Evolutionary conservation across 495 filamentous ascomycete genomes (phyloP), one percentile per base, ranked within the genome.

Genomic region (Clohesyomyces aquaticus): DNA sequence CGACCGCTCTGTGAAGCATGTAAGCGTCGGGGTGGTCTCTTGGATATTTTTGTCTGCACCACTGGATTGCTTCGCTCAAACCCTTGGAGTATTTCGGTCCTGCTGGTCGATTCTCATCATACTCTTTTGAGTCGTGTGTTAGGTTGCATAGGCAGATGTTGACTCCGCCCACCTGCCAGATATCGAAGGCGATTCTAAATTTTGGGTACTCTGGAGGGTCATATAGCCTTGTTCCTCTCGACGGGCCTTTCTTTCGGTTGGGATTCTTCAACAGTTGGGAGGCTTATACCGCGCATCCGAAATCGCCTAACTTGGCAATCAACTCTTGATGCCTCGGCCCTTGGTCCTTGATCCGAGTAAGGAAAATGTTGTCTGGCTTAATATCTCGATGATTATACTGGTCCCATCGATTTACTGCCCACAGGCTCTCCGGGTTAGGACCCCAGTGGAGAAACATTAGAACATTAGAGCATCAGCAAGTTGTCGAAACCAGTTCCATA

Each of bases 401-500:
- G 47, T 50, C 47, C 16, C 19, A 4, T 22, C 8, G 12, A 52
- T 54, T n/a, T 54, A 6, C 12, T 48, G 11, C 21, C 12, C 21
- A 19, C 6, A 11, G 11, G 8, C 8, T n/a, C n/a, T n/a, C n/a
- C n/a, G n/a, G n/a, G n/a, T n/a, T n/a, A n/a, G n/a, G n/a, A n/a
- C n/a, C n/a, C n/a, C n/a, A n/a, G n/a, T n/a, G n/a, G n/a, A n/a
- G n/a, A n/a, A n/a, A n/a, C n/a, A n/a, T n/a, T n/a, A n/a, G 32
- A 38, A 38, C 14, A 38, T 38, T 38, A 38, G 32, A 6, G 43
- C 61, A 19, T 45, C 45, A 14, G 43, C 25, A 6, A 64, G 2
- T 23, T 59, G 45, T 1, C 25, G 38, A 45, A 53, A 58, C 61
- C 53, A 59, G 18, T 59, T 43, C 61, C 54, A 65, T 1, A 65